A percentile compares a stretch with the other conserved stretches of the same genome.
phyloP scores from a whole-genome alignment of 768 basidiomycete genomes.

The Neoboletus subvelutipes region DNA sequence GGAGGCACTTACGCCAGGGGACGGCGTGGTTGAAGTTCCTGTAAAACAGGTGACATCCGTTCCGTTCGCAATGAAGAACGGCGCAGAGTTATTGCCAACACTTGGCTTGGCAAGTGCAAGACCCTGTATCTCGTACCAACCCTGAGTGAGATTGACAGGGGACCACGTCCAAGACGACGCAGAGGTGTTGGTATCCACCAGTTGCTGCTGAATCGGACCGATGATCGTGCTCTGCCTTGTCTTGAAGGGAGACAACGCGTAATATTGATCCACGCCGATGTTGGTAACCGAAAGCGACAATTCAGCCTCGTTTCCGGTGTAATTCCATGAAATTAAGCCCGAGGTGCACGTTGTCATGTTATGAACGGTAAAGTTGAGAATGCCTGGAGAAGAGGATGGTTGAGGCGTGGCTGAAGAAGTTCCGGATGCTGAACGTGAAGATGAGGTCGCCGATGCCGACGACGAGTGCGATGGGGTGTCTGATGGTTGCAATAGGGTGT shows the following conservation, averaged over 20 bases:
- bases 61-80: slow-evolving; percentile 40
- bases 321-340: slow-evolving; percentile 40
- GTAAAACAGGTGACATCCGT: slow-evolving; percentile 36
- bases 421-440: slow-evolving; percentile 12
- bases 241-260: slow-evolving; percentile 9
- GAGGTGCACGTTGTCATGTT: slow-evolving; percentile 38
- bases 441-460: slow-evolving; percentile 4
- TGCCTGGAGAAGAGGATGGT: slow-evolving; percentile 14
- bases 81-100: slow-evolving; percentile 19
- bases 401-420: slow-evolving; percentile 16
- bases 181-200: slow-evolving; percentile 33
- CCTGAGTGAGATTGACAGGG: slow-evolving; percentile 45
- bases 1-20: slow-evolving; percentile 8
- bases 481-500: not conserved
- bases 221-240: slow-evolving; percentile 1
- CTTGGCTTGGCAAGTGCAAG: slow-evolving; percentile 2
- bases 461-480: not conserved
- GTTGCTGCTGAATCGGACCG: slow-evolving; percentile 12
- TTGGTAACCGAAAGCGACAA: slow-evolving; percentile 43
- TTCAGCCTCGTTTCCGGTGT: slow-evolving; percentile 31
- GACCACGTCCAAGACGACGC: slow-evolving; percentile 40
- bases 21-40: slow-evolving; percentile 11
- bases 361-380: slow-evolving; percentile 25
- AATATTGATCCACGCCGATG: slow-evolving; percentile 31
- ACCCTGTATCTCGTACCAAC: slow-evolving; percentile 45